phyloP scores from a whole-genome alignment of 495 filamentous ascomycete species.

The Clavariopsis aquatica region DNA sequence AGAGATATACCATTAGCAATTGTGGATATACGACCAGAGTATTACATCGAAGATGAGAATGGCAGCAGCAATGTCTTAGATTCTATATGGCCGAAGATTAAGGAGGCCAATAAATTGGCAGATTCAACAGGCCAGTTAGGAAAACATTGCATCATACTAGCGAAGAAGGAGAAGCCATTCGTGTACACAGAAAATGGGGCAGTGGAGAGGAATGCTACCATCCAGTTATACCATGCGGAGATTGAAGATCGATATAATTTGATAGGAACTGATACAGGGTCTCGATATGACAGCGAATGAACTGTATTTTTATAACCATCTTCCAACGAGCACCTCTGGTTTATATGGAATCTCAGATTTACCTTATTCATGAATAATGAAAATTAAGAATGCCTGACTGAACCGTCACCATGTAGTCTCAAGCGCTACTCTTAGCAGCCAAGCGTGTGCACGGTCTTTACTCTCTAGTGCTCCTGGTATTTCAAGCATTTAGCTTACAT shows the following conservation, averaged over 20 bases:
- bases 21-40: constrained; percentile 5
- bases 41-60: constrained; percentile 3
- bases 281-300: neutral
- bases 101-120: constrained; percentile 13
- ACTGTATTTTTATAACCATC: neutral
- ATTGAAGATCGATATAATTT: constrained; percentile 3
- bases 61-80: neutral
- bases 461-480: too few species aligned
- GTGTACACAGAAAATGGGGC: constrained; percentile 7
- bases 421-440: too few species aligned
- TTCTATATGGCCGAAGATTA: constrained; percentile 11
- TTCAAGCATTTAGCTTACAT: too few species aligned
- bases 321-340: neutral
- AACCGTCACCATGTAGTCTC: too few species aligned
- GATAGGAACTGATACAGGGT: neutral
- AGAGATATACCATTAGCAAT: constrained; percentile 5
- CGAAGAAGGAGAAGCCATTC: constrained; percentile 17
- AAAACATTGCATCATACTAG: constrained; percentile 8
- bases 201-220: constrained; percentile 8
- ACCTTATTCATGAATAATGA: too few species aligned
- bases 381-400: too few species aligned
- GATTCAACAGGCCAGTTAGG: constrained; percentile 14
- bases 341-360: neutral
- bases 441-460: too few species aligned
- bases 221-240: neutral